A percentile compares a stretch with the other conserved stretches of the same genome.
These are phyloP conservation scores for Daldinia vernicosa DNA, from an alignment of 495 filamentous ascomycete species.

Conservation along the genomic window DNA sequence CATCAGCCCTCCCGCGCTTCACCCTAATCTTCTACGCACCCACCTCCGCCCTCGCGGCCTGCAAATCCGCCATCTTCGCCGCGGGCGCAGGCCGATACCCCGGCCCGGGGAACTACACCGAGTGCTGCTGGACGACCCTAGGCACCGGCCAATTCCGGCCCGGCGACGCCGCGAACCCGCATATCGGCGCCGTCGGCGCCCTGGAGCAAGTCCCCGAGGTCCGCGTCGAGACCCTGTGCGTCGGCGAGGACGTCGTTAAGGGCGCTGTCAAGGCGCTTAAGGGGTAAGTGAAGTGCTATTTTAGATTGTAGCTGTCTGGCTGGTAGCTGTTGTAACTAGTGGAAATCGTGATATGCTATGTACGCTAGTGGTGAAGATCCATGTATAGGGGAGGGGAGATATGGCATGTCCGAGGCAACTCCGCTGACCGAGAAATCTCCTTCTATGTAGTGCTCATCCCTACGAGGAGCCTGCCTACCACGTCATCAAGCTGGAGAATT, in stretches of 20 bases:
- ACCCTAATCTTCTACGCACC: slow-evolving; percentile 68
- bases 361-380: too few species aligned
- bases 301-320: not conserved
- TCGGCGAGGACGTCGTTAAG: slow-evolving; percentile 53
- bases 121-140: slow-evolving; percentile 64
- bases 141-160: slow-evolving; percentile 58
- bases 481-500: slow-evolving; percentile 73
- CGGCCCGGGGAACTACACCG: slow-evolving; percentile 65
- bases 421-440: not conserved
- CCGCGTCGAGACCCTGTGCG: slow-evolving; percentile 63
- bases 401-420: not conserved
- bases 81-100: slow-evolving; percentile 71
- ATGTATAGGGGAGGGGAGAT: too few species aligned
- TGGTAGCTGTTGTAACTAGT: too few species aligned
- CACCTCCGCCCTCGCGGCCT: slow-evolving; percentile 53
- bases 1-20: slow-evolving; percentile 23
- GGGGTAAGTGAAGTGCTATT: slow-evolving; percentile 54
- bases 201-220: slow-evolving; percentile 62
- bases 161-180: slow-evolving; percentile 62
- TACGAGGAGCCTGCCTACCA: slow-evolving; percentile 78
- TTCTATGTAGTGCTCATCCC: slow-evolving; percentile 69
- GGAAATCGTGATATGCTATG: too few species aligned
- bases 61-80: slow-evolving; percentile 70
- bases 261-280: slow-evolving; percentile 68
- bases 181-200: slow-evolving; percentile 62